Evolutionary conservation across 2,329 filamentous ascomycete genomes (phyloP).

Genomic region (Fusarium agapanthi): DNA sequence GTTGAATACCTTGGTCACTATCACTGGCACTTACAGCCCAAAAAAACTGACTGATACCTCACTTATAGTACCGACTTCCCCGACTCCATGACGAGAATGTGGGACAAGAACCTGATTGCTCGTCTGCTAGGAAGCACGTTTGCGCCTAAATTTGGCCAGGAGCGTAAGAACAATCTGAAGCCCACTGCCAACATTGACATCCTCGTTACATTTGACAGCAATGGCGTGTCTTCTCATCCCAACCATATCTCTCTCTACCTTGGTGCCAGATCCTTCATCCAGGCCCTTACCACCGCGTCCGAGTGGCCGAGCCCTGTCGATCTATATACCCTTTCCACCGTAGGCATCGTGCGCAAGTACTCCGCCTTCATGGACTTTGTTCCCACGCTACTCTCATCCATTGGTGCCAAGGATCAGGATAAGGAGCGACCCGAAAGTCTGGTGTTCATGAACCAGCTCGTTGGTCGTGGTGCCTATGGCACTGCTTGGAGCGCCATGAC

Average conservation of each 20-base stretch:
- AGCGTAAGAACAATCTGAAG: slow-evolving; percentile 43
- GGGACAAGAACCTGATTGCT: slow-evolving; percentile 77
- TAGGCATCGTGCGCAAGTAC: slow-evolving; percentile 83
- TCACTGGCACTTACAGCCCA: not conserved
- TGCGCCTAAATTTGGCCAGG: slow-evolving; percentile 67
- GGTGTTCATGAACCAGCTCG: slow-evolving; percentile 76
- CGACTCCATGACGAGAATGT: slow-evolving; percentile 85
- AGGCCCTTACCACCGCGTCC: slow-evolving; percentile 68
- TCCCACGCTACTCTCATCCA: slow-evolving; percentile 65
- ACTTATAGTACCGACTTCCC: slow-evolving; percentile 69
- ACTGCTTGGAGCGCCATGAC: slow-evolving; percentile 88
- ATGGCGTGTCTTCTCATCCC: slow-evolving; percentile 85
- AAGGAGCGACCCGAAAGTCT: slow-evolving; percentile 62
- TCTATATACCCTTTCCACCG: slow-evolving; percentile 83
- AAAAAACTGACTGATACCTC: slow-evolving; percentile 2
- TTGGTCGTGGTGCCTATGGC: slow-evolving; percentile 60
- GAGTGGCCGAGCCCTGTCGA: slow-evolving; percentile 79
- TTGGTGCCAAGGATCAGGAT: slow-evolving; percentile 49
- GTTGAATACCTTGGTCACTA: slow-evolving; percentile 35
- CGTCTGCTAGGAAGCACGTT: slow-evolving; percentile 77
- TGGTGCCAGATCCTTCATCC: slow-evolving; percentile 79
- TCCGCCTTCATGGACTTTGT: slow-evolving; percentile 77
- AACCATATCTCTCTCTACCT: slow-evolving; percentile 93
- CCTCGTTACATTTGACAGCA: slow-evolving; percentile 88
- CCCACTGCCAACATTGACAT: slow-evolving; percentile 73